Evolutionary conservation across 257 asterid species (phyloP).

Genomic region (Penstemon davidsonii): DNA sequence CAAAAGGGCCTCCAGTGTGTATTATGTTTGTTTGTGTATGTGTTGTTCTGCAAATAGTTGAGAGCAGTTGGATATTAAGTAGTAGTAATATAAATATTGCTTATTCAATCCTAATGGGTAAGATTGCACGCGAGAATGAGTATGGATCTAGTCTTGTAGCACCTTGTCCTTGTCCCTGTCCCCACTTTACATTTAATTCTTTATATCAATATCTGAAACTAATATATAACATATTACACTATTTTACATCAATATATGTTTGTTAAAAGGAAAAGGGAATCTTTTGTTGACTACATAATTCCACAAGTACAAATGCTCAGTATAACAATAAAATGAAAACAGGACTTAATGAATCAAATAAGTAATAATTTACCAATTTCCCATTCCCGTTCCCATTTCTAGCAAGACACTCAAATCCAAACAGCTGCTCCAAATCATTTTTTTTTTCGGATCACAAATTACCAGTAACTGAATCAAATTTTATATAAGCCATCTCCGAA

Average conservation of each 20-base stretch:
- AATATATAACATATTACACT: background rate
- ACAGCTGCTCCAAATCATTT: background rate
- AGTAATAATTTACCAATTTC: background rate
- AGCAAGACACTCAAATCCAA: background rate
- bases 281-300: background rate
- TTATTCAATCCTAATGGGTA: conserved; percentile 8
- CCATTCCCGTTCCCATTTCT: background rate
- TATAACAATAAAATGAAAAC: background rate
- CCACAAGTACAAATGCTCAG: background rate
- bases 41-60: conserved; percentile 20
- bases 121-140: conserved; percentile 23
- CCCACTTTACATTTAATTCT: background rate
- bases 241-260: too few relatives aligned
- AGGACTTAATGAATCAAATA: background rate
- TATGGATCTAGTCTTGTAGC: conserved; percentile 1
- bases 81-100: conserved; percentile 20
- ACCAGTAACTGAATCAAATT: background rate
- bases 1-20: conserved; percentile 29
- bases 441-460: background rate
- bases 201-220: background rate
- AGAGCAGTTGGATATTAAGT: conserved; percentile 18
- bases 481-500: too few relatives aligned
- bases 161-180: background rate
- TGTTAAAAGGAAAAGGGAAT: background rate
- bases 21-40: conserved; percentile 28